Conservation (phyloP, 2,329 filamentous ascomycete species). For the Curvularia sp. region DNA sequence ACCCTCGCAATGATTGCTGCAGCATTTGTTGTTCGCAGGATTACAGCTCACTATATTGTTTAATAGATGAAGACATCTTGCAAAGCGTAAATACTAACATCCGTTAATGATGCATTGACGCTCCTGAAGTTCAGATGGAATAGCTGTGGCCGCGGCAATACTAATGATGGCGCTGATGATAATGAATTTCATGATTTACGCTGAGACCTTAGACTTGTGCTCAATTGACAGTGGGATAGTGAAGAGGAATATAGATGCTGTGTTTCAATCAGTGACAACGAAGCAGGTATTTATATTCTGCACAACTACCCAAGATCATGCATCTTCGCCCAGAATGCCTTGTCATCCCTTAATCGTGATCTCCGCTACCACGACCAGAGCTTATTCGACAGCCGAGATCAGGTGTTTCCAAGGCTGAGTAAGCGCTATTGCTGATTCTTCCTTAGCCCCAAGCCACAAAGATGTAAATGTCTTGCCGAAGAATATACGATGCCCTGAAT, state of each 20-base stretch:
- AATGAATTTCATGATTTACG: background rate
- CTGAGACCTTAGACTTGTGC: too few species aligned
- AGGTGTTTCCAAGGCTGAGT: background rate
- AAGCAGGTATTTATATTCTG: background rate
- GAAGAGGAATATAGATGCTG: too few species aligned
- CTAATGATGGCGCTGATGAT: background rate
- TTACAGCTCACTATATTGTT: background rate
- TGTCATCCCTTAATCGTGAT: background rate
- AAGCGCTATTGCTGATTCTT: background rate
- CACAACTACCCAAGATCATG: background rate
- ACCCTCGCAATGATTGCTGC: background rate
- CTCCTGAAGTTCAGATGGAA: background rate
- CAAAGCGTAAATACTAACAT: background rate
- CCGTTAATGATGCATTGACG: background rate
- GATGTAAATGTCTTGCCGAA: background rate
- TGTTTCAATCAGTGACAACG: background rate
- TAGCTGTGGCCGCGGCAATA: background rate
- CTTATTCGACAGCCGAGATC: background rate
- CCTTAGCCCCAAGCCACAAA: background rate
- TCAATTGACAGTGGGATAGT: background rate
- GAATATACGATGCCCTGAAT: background rate
- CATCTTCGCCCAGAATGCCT: background rate
- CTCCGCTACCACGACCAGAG: background rate
- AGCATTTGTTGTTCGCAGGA: background rate
- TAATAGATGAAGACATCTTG: background rate